These are phyloP conservation scores for Mimosa bimucronata DNA, from an alignment of 306 rosid genomes.

Conservation along the genomic window DNA sequence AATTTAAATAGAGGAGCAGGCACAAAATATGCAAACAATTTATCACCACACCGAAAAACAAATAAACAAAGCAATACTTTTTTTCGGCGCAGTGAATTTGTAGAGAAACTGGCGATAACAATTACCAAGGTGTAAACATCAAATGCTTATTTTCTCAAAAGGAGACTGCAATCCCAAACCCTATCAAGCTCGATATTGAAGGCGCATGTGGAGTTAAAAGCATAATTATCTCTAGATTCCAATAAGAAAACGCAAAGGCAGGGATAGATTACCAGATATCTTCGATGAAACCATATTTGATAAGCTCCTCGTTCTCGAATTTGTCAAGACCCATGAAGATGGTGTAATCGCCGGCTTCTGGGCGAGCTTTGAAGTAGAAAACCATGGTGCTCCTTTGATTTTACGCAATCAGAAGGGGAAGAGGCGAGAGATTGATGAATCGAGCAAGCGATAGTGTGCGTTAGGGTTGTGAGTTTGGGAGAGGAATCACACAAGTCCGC, in stretches of 20 bases:
- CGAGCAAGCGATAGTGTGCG: conserved; percentile 19
- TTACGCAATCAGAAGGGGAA: conserved; percentile 25
- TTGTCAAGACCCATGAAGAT: conserved; percentile 99
- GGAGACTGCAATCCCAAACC: not conserved
- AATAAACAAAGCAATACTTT: not conserved
- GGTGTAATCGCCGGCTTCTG: conserved; percentile 91
- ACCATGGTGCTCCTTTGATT: conserved; percentile 61
- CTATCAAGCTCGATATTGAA: not conserved
- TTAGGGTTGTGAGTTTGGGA: conserved; percentile 53
- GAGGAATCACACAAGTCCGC: conserved; percentile 13
- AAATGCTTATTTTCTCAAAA: not conserved
- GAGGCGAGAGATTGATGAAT: not conserved
- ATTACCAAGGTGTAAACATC: not conserved
- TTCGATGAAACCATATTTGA: conserved; percentile 92
- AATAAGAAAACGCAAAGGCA: not conserved
- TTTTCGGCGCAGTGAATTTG: not conserved
- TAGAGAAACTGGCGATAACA: not conserved
- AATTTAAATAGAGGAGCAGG: not conserved
- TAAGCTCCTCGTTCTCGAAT: conserved; percentile 97
- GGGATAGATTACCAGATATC: conserved; percentile 73
- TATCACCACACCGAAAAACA: not conserved
- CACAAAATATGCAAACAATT: not conserved
- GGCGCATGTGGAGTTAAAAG: not conserved
- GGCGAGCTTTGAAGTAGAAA: conserved; percentile 97
- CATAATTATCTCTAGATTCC: not conserved